Evolutionary conservation across 192 early-diverging fungal species (phyloP).

Genomic region (Gonapodya sp.): DNA sequence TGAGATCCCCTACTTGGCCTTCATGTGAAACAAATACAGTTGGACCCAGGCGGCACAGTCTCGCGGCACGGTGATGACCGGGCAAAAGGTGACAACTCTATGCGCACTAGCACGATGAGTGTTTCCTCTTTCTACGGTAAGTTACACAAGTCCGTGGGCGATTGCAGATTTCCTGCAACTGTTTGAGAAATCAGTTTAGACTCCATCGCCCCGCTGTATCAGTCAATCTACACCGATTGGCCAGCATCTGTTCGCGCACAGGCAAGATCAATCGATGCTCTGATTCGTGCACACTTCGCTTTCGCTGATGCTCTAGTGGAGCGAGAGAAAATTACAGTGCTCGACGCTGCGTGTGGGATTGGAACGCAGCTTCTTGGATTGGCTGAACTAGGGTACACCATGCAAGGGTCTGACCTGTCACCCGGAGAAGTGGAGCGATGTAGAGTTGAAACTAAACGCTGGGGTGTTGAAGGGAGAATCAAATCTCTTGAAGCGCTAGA

Average conservation of each 20-base stretch:
- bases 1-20: too few relatives aligned
- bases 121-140: not conserved
- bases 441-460: not conserved
- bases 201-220: not conserved
- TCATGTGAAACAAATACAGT: too few relatives aligned
- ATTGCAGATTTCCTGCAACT: too few relatives aligned
- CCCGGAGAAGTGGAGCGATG: not conserved
- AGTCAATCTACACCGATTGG: not conserved
- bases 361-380: slow-evolving; percentile 2
- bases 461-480: not conserved
- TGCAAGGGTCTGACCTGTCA: not conserved
- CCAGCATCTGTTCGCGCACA: not conserved
- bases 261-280: not conserved
- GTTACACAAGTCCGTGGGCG: too few relatives aligned
- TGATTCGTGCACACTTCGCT: not conserved
- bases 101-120: not conserved
- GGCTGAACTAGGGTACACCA: not conserved
- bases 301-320: not conserved
- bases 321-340: not conserved
- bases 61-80: too few relatives aligned
- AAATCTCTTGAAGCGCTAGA: not conserved
- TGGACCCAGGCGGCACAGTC: too few relatives aligned
- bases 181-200: too few relatives aligned
- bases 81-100: too few relatives aligned
- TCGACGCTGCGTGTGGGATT: slow-evolving; percentile 7